Percentiles rank a stretch among this genome's conserved stretches.
phyloP scores from a whole-genome alignment of 148 eudicot genomes.

The Spergularia bocconei region DNA sequence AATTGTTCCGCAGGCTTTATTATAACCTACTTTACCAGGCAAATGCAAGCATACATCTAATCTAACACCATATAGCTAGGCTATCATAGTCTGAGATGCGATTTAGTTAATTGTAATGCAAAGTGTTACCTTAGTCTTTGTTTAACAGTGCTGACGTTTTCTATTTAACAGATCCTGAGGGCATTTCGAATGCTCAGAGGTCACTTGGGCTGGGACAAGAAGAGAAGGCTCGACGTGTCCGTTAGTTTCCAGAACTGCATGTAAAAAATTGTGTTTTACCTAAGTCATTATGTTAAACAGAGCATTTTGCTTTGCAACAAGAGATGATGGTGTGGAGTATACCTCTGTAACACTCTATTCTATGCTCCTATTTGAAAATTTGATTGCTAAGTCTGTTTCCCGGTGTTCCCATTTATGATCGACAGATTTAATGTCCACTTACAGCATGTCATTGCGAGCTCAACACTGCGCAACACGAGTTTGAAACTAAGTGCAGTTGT shows the following conservation, averaged over 20 bases:
- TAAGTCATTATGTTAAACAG: neutral
- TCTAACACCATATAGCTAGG: too few relatives aligned
- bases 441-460: too few relatives aligned
- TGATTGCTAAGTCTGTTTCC: too few relatives aligned
- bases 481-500: too few relatives aligned
- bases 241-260: slow-evolving; percentile 14
- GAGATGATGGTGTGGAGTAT: too few relatives aligned
- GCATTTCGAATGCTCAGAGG: slow-evolving; percentile 85
- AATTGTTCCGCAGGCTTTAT: too few relatives aligned
- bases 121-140: neutral
- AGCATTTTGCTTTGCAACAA: neutral
- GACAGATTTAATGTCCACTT: too few relatives aligned
- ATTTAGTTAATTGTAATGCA: neutral
- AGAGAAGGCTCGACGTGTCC: slow-evolving; percentile 76
- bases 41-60: too few relatives aligned
- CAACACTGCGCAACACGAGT: too few relatives aligned
- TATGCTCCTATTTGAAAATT: neutral
- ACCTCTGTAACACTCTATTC: neutral
- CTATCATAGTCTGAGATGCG: neutral
- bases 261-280: slow-evolving; percentile 1
- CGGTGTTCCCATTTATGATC: too few relatives aligned
- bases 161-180: slow-evolving; percentile 73
- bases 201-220: slow-evolving; percentile 92
- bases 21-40: too few relatives aligned
- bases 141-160: neutral